A percentile compares a stretch with the other conserved stretches of the same genome.
Conservation (phyloP, 2,329 filamentous ascomycete species). For the Emergomyces africanus region DNA sequence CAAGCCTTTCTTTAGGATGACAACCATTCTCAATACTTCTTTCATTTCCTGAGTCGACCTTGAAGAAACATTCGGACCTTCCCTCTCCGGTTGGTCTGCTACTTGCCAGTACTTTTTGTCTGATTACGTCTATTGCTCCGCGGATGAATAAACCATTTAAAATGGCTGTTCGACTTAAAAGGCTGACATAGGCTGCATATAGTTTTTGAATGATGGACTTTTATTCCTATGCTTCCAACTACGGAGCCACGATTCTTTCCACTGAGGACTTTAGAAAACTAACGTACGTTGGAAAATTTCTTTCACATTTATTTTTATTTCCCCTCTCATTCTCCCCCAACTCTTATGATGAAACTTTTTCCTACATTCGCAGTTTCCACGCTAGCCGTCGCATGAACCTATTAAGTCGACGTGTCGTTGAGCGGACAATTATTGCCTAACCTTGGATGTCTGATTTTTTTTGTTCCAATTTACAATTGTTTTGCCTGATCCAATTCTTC, state of each 20-base stretch:
- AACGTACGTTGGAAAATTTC: constrained; percentile 15
- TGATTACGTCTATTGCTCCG: constrained; percentile 30
- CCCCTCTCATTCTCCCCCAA: background rate
- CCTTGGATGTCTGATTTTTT: constrained; percentile 43
- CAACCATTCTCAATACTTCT: constrained; percentile 46
- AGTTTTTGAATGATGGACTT: background rate
- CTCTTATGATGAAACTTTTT: constrained; percentile 40
- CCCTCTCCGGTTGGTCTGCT: constrained; percentile 53
- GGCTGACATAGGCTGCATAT: background rate
- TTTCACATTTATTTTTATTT: constrained; percentile 3
- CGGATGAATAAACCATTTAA: background rate
- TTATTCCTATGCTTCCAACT: background rate
- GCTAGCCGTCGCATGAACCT: constrained; percentile 41
- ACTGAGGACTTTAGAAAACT: background rate
- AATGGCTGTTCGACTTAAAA: background rate
- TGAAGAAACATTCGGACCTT: constrained; percentile 51
- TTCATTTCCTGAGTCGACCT: constrained; percentile 53
- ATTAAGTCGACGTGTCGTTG: constrained; percentile 34
- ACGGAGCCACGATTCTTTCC: background rate
- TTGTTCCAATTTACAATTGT: background rate
- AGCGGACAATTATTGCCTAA: constrained; percentile 32
- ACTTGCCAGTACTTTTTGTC: constrained; percentile 61
- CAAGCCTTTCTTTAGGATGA: constrained; percentile 39
- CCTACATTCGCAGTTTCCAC: constrained; percentile 53
- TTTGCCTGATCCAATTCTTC: background rate